phyloP scores from a whole-genome alignment of 2,329 filamentous ascomycete genomes.

The Arthrocladium fulminans region DNA sequence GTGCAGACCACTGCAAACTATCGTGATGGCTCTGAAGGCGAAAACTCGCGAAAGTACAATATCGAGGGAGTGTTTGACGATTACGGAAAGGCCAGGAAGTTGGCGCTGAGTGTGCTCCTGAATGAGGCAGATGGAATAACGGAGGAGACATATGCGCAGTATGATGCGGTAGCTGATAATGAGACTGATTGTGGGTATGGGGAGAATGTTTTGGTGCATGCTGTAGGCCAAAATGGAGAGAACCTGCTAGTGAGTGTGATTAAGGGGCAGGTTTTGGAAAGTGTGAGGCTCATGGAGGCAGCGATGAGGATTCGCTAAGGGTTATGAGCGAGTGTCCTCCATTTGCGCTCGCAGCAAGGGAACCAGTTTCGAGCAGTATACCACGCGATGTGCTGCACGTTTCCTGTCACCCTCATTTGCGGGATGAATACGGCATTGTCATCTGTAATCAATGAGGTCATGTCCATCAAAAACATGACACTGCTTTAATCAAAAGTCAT shows the following conservation, averaged over 20 bases:
- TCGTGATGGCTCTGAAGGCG: constrained; percentile 17
- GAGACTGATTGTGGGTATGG: constrained; percentile 26
- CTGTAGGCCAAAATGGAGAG: constrained; percentile 22
- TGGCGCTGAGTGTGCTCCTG: constrained; percentile 21
- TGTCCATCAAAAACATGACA: no score
- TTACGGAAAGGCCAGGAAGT: constrained; percentile 23
- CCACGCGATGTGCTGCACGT: no score
- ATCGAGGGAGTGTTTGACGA: constrained; percentile 22
- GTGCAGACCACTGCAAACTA: constrained; percentile 23
- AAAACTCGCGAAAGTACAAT: constrained; percentile 15
- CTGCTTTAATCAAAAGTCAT: no score
- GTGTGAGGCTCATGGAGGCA: constrained; percentile 23
- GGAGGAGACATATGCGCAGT: constrained; percentile 24
- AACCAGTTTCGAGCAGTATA: no score
- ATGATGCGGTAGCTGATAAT: constrained; percentile 22
- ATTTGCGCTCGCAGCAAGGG: no score
- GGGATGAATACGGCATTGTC: no score
- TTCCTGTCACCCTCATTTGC: no score
- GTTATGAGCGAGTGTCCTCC: no score
- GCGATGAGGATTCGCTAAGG: constrained; percentile 11
- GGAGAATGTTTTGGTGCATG: constrained; percentile 28
- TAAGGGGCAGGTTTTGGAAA: constrained; percentile 24
- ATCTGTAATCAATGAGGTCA: no score
- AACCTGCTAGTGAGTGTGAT: constrained; percentile 26
- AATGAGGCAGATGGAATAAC: constrained; percentile 17